Evolutionary conservation across 2,329 filamentous ascomycete species (phyloP), one percentile per base, ranked within the genome.

Genomic region (Pseudogymnoascus sp.): DNA sequence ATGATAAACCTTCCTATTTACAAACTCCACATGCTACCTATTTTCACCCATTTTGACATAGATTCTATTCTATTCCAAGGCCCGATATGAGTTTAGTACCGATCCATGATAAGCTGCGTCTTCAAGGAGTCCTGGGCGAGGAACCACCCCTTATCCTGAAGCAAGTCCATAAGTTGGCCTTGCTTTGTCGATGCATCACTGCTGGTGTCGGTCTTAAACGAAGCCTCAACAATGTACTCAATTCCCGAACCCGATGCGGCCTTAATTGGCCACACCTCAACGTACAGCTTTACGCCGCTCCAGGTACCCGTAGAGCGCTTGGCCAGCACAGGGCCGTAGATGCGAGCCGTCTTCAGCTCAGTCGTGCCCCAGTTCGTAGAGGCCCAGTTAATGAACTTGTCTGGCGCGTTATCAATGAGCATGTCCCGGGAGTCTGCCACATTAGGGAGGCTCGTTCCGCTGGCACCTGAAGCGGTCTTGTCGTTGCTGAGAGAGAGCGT

Each of bases 401-500:
- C 70, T 7, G 73, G 72, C 28, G 70, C 71, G 26, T 75, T 62
- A 31, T 69, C 62, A 17, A 68, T 67, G 28, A 74, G 65, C 62
- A 72, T 66, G 1, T 33, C 65, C 21, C 66, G 68, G 33, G 71
- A 70, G 15, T 68, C 64, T 10, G 61, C 63, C 40, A 66, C 61
- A 28, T 61, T 65, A 1, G 72, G 72, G 7, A 73, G 65, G 13
- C 69, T 67, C 63, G 68, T 71, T 57, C 68, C 70, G 53, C 66
- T 69, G 62, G 69, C 69, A 11, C 69, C 69, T n/a, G 68, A 67
- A 1, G 64, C 67, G 8, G 64, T 66, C 62, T 74, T 70, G 60
- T 74, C 65, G 53, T 71, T 69, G 63, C 69, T 72, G 62, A 76
- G 73, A 21, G 74, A 76, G 44, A 77, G 71, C 17, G 74, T 76